phyloP scores from a whole-genome alignment of 2,329 filamentous ascomycete genomes.

The Cordyceps tenuipes region DNA sequence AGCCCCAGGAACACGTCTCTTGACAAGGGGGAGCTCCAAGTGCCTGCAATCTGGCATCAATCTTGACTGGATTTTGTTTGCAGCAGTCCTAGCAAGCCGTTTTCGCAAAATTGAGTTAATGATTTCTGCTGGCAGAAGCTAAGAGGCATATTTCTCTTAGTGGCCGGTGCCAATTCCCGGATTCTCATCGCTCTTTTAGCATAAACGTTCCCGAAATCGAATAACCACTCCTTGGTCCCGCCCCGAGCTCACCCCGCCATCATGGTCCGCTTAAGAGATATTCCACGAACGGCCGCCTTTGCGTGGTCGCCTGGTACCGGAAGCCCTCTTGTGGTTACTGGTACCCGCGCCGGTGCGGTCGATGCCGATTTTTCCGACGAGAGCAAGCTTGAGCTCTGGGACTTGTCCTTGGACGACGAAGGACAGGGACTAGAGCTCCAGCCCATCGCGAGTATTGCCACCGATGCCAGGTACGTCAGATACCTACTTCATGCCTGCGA shows the following conservation, averaged over 20 bases:
- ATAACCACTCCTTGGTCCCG: constrained; percentile 13
- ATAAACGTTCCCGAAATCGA: constrained; percentile 14
- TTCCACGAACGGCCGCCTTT: constrained; percentile 92
- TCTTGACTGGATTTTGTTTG: constrained; percentile 17
- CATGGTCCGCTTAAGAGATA: constrained; percentile 96
- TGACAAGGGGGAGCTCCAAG: constrained; percentile 21
- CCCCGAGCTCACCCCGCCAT: constrained; percentile 24
- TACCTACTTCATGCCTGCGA: not conserved
- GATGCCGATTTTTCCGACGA: constrained; percentile 97
- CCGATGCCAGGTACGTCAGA: constrained; percentile 70
- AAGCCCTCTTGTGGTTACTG: constrained; percentile 79
- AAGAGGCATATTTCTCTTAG: constrained; percentile 16
- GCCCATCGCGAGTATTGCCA: constrained; percentile 73
- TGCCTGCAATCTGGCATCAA: constrained; percentile 40
- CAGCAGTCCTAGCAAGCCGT: constrained; percentile 12
- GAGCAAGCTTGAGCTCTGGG: constrained; percentile 94
- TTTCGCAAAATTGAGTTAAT: constrained; percentile 14
- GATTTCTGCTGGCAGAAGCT: constrained; percentile 24
- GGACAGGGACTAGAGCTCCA: constrained; percentile 75
- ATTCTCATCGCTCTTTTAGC: constrained; percentile 14
- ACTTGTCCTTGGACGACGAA: constrained; percentile 72
- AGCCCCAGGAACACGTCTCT: constrained; percentile 12
- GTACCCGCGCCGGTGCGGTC: constrained; percentile 89
- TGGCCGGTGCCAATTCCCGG: constrained; percentile 16
- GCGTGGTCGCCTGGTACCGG: constrained; percentile 83